Percentiles rank a stretch among this genome's conserved stretches.
phyloP scores from a whole-genome alignment of 495 filamentous ascomycete genomes.

The Tuber indicum region DNA sequence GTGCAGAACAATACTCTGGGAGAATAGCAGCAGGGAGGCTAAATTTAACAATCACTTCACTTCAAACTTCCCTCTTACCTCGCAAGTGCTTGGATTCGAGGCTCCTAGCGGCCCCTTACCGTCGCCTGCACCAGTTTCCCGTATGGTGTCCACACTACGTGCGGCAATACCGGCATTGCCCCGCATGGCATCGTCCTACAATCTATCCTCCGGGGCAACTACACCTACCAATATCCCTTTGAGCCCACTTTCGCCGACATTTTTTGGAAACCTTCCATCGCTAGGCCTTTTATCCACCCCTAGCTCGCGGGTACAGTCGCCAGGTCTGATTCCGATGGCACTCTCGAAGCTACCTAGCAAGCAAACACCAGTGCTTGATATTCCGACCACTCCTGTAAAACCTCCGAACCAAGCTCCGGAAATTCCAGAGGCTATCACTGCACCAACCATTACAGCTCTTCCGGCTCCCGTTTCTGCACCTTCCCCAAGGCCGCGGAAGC shows the following conservation, averaged over 20 bases:
- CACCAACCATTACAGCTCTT: not conserved
- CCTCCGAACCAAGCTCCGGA: not conserved
- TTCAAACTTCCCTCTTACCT: not conserved
- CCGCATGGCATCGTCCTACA: not conserved
- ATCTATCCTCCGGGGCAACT: not conserved
- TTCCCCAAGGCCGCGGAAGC: not conserved
- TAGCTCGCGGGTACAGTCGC: not conserved
- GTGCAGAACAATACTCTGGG: slow-evolving; percentile 33
- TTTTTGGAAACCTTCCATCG: not conserved
- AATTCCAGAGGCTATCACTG: not conserved
- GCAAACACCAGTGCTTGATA: not conserved
- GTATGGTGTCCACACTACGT: slow-evolving; percentile 1
- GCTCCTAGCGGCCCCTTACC: not conserved
- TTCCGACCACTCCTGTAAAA: not conserved
- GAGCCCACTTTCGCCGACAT: not conserved
- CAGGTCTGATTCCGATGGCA: not conserved
- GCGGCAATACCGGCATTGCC: not conserved
- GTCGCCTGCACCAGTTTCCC: not conserved
- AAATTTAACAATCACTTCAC: not conserved
- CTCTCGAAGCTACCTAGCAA: not conserved
- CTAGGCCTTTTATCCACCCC: not conserved
- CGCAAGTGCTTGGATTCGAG: not conserved
- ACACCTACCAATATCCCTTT: not conserved
- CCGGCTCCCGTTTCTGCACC: not conserved
- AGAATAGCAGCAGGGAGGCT: slow-evolving; percentile 11